phyloP scores from a whole-genome alignment of 345 rosid genomes.

The Hirschfeldia incana region DNA sequence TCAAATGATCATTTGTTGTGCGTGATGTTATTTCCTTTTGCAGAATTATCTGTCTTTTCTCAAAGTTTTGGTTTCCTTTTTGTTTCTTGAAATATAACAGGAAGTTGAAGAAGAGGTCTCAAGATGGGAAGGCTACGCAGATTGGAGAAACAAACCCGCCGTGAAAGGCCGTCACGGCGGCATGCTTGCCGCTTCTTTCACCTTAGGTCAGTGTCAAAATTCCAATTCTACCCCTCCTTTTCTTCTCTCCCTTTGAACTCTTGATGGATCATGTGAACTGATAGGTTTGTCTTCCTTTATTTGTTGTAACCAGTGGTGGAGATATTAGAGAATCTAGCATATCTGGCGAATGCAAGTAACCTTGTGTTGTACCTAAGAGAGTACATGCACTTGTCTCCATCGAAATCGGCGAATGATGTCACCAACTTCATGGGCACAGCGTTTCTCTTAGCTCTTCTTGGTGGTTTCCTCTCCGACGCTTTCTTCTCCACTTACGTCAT shows the following conservation, averaged over 20 bases:
- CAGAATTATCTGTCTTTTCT: constrained; percentile 9
- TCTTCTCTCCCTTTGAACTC: constrained; percentile 1
- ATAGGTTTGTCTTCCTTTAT: background rate
- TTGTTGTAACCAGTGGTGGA: constrained; percentile 57
- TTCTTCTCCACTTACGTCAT: constrained; percentile 62
- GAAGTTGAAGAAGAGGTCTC: constrained; percentile 48
- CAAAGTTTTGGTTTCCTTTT: constrained; percentile 1
- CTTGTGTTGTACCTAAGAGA: constrained; percentile 61
- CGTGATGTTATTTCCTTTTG: constrained; percentile 23
- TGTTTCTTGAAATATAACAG: constrained; percentile 34
- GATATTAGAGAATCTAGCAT: constrained; percentile 87
- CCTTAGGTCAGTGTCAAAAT: constrained; percentile 47
- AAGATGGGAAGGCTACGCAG: constrained; percentile 79
- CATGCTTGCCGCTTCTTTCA: constrained; percentile 72
- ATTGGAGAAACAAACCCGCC: constrained; percentile 70
- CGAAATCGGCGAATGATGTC: constrained; percentile 69
- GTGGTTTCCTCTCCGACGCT: constrained; percentile 81
- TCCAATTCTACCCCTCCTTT: constrained; percentile 17
- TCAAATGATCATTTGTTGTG: constrained; percentile 8
- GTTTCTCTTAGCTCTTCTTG: constrained; percentile 76
- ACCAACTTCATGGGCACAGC: constrained; percentile 91
- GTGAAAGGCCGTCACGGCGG: constrained; percentile 70
- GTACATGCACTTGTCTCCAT: constrained; percentile 70
- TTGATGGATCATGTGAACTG: constrained; percentile 27
- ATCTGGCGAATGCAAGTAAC: constrained; percentile 79